phyloP scores from a whole-genome alignment of 2,329 filamentous ascomycete species.

The Chaetoscypha palmicola region DNA sequence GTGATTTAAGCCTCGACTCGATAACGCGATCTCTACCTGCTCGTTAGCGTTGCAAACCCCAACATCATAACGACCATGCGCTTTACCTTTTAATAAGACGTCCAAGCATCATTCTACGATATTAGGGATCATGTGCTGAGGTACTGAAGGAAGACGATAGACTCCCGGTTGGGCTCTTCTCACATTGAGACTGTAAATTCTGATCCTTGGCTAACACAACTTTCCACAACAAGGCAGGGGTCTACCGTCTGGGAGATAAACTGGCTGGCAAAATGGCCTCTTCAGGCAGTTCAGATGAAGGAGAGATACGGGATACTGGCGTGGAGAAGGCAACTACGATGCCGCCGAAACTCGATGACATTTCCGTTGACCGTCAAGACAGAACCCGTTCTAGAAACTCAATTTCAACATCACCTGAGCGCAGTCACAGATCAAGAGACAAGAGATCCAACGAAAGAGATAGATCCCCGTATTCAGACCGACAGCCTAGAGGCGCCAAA shows the following conservation, averaged over 20 bases:
- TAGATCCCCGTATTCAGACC: conserved; percentile 46
- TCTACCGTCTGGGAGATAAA: conserved; percentile 24
- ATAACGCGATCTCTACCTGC: too few relatives aligned
- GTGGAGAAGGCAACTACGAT: conserved; percentile 86
- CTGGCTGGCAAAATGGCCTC: conserved; percentile 38
- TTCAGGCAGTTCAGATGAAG: conserved; percentile 69
- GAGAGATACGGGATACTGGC: conserved; percentile 74
- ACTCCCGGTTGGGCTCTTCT: conserved; percentile 34
- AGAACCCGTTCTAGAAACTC: conserved; percentile 53
- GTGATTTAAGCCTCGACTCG: too few relatives aligned
- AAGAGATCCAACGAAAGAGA: conserved; percentile 40
- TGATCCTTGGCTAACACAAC: conserved; percentile 34
- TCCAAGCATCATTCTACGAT: conserved; percentile 1
- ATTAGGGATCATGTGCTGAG: conserved; percentile 27
- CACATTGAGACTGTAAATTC: conserved; percentile 29
- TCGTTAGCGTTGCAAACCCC: too few relatives aligned
- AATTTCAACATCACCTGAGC: conserved; percentile 32
- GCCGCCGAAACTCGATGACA: conserved; percentile 67
- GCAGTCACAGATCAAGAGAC: conserved; percentile 39
- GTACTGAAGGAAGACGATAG: conserved; percentile 29
- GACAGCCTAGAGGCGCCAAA: conserved; percentile 51
- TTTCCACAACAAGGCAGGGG: conserved; percentile 29
- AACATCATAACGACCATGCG: too few relatives aligned
- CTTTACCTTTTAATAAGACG: too few relatives aligned
- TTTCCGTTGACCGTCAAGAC: conserved; percentile 85